Evolutionary conservation across 306 rosid species (phyloP), one percentile per base, ranked within the genome.

Genomic region (Rosa persica): DNA sequence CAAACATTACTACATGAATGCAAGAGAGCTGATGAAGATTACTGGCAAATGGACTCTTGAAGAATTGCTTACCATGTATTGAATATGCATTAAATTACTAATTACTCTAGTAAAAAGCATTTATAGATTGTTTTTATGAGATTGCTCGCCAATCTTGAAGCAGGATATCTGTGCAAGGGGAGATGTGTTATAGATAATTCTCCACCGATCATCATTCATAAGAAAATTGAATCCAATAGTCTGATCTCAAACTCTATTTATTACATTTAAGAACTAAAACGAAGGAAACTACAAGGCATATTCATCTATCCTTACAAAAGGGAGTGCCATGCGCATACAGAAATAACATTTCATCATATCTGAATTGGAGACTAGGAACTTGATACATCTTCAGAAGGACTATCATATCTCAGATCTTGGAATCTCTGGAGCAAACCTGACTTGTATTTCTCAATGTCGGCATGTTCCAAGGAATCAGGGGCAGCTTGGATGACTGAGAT

Each of bases 371-470:
- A n/a, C 57, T 22, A 51, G 71, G 25, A 68, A 60, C 73, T 76
- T 51, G 54, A 52, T 25, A 72, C 83, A 76, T 76, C 58, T 86
- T 83, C 85, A 8, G 86, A 86, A 44, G 86, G 54, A 68, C 76
- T 81, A 82, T 92, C 98, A 79, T 87, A 87, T 48, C 81, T 88
- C 74, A 80, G 76, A 82, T 95, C 97, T 44, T 84, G 88, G 80
- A 95, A 95, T 85, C 98, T 93, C 84, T 84, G 83, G 80, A 95
- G 78, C 88, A 95, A 80, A 82, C 86, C 80, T 25, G 76, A 81
- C 81, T 89, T 91, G 86, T 81, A 83, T 71, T 70, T 82, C 82
- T 91, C 92, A 72, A 89, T 77, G 34, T 92, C 93, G 23, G 82
- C 81, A 76, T 85, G 88, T 76, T 85, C 89, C 3, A 51, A 54